Percentiles rank a stretch among this genome's conserved stretches.
phyloP scores from a whole-genome alignment of 2,329 filamentous ascomycete species.

The Colletotrichum sp. region DNA sequence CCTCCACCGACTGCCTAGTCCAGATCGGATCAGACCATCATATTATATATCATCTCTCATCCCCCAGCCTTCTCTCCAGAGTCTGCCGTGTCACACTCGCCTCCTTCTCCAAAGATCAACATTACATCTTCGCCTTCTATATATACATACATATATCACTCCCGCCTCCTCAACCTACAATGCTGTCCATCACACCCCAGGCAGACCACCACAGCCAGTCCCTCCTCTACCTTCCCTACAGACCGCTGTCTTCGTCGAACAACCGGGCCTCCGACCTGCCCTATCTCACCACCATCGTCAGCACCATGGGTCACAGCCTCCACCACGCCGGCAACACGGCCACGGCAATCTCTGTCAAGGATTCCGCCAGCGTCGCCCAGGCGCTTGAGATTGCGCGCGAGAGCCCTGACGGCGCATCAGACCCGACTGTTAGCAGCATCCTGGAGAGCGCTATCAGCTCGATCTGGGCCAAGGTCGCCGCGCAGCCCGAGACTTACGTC shows the following conservation, averaged over 20 bases:
- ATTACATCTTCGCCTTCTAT: background rate
- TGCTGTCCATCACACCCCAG: conserved; percentile 24
- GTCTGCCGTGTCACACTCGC: background rate
- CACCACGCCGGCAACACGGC: conserved; percentile 25
- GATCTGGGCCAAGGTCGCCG: conserved; percentile 72
- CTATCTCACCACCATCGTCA: conserved; percentile 15
- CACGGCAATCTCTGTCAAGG: conserved; percentile 11
- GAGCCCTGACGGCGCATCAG: conserved; percentile 67
- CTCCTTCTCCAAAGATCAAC: conserved; percentile 12
- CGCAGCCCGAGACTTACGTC: conserved; percentile 71
- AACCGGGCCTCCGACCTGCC: conserved; percentile 9
- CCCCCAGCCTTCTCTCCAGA: background rate
- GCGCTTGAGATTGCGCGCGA: conserved; percentile 80
- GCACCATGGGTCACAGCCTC: conserved; percentile 18
- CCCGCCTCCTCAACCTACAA: background rate
- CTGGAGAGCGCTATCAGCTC: conserved; percentile 68
- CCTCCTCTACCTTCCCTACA: conserved; percentile 17
- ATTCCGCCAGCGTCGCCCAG: conserved; percentile 56
- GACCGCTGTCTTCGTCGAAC: conserved; percentile 7
- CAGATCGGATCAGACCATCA: conserved; percentile 7
- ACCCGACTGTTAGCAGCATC: conserved; percentile 66
- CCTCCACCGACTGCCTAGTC: background rate
- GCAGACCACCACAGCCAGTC: conserved; percentile 19
- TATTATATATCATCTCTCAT: conserved; percentile 20
- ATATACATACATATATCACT: background rate